phyloP scores from a whole-genome alignment of 2,329 filamentous ascomycete species.

The Penicillium sp. region DNA sequence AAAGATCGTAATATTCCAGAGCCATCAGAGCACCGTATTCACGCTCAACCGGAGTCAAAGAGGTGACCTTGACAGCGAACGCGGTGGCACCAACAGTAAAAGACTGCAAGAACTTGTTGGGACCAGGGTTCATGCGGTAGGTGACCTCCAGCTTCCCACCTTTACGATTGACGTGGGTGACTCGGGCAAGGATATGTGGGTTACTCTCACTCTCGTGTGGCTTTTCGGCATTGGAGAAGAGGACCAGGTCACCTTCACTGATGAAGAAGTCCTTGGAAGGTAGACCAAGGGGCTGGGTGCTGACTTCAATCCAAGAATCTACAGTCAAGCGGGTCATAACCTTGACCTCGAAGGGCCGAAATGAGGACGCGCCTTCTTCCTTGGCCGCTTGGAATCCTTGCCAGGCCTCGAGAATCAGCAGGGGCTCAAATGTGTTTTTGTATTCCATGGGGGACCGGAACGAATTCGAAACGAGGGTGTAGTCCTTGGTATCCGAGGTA shows the following conservation, averaged over 20 bases:
- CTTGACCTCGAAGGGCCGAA: slow-evolving; percentile 82
- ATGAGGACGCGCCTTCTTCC: slow-evolving; percentile 69
- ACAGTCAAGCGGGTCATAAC: slow-evolving; percentile 85
- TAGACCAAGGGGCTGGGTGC: slow-evolving; percentile 72
- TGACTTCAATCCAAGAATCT: slow-evolving; percentile 90
- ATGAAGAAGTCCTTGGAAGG: slow-evolving; percentile 72
- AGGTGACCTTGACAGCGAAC: slow-evolving; percentile 80
- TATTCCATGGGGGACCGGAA: slow-evolving; percentile 79
- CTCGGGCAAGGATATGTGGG: slow-evolving; percentile 82
- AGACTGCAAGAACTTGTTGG: slow-evolving; percentile 61
- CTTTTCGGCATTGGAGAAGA: slow-evolving; percentile 73
- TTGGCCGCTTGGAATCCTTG: slow-evolving; percentile 87
- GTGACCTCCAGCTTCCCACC: slow-evolving; percentile 80
- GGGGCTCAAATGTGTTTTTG: slow-evolving; percentile 83
- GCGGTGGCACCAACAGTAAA: slow-evolving; percentile 71
- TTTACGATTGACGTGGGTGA: slow-evolving; percentile 78
- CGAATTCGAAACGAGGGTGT: slow-evolving; percentile 72
- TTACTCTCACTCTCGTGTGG: slow-evolving; percentile 67
- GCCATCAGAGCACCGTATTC: slow-evolving; percentile 92
- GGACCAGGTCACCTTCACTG: slow-evolving; percentile 82
- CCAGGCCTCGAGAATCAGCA: slow-evolving; percentile 93
- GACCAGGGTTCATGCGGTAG: slow-evolving; percentile 72
- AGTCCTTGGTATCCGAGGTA: slow-evolving; percentile 66
- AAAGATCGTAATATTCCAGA: slow-evolving; percentile 92
- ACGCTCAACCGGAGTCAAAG: slow-evolving; percentile 90